Base-by-base conservation (phyloP, 768 basidiomycete genomes). In the Hypholoma sublateritium region DNA sequence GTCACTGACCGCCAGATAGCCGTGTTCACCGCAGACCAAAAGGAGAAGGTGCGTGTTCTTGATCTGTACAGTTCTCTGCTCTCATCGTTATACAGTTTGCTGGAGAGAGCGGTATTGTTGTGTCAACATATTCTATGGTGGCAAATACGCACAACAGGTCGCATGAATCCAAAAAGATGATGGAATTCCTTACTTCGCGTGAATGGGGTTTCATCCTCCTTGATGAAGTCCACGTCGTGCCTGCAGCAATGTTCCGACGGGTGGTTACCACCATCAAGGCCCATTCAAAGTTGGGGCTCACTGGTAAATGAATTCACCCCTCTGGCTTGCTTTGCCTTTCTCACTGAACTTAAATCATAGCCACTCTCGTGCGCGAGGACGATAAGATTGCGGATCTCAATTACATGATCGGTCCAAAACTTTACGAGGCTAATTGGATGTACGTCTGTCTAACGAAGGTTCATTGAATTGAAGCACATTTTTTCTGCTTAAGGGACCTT, bases 351-450 rank as follows among this genome's bases (percentile, higher is more conserved):
- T 32, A 9, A 28, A 16, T 43, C 41, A 28, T 67, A 96, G 97
- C 97, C 3, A 99, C 97, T 2, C 87, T 99, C 41, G 97, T 99
- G 22, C 90, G 97, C 57, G 97, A 99, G 74, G 97, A 99, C 67
- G 97, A 99, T 72, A 98, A 98, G 77, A 98, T 99, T 67, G 89
- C 90, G 14, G 97, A 99, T 74, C 78, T 99, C 55, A 98, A 98
- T 69, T 99, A 98, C 68, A 92, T 98, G 88, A 98, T 99, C 70
- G 97, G 97, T 6, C 97, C 97, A 9, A 99, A 99, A 73, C 81
- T 99, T 28, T 99, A 99, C 69, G 97, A 99, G 74, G 97, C 97
- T 4, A 99, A 99, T 70, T 99, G 97, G 97, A 98, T 99, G 96
- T 82, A 63, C 49, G 53, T 54, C 19, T 28, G 19, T 47, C 25